Conservation (phyloP, 495 filamentous ascomycete species). For the Neurospora sp. region DNA sequence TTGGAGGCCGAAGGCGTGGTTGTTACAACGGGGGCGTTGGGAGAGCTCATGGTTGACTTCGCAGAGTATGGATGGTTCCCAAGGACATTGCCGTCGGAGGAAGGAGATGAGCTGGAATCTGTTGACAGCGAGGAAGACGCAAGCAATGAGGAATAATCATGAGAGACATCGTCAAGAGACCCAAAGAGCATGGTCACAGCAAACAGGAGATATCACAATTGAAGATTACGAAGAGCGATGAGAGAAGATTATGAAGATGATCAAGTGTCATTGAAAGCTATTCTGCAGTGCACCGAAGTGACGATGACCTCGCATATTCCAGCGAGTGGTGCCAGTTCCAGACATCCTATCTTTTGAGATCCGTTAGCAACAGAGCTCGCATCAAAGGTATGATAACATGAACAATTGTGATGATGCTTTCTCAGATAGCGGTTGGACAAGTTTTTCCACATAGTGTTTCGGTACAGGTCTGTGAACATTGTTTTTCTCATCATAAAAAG, state of each 20-base stretch:
- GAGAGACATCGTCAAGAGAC: conserved; percentile 2
- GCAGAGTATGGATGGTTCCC: conserved; percentile 71
- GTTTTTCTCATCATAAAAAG: conserved; percentile 51
- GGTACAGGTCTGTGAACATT: conserved; percentile 76
- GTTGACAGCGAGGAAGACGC: conserved; percentile 9
- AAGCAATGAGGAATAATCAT: conserved; percentile 4
- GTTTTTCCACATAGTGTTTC: conserved; percentile 51
- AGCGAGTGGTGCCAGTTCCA: not conserved
- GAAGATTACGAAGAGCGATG: not conserved
- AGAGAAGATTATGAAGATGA: not conserved
- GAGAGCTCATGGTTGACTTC: conserved; percentile 61
- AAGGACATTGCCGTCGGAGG: conserved; percentile 40
- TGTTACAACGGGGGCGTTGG: conserved; percentile 53
- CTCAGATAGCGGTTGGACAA: conserved; percentile 79
- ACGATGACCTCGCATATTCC: not conserved
- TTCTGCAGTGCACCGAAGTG: not conserved
- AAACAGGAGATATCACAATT: not conserved
- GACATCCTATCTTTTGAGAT: not conserved
- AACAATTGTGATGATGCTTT: conserved; percentile 10
- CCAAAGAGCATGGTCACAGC: conserved; percentile 4
- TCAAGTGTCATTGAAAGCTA: not conserved
- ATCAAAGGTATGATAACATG: conserved; percentile 2
- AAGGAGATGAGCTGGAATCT: conserved; percentile 13
- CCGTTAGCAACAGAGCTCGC: conserved; percentile 15
- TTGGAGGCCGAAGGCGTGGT: conserved; percentile 60